These are phyloP conservation scores for Fusarium anguioides DNA, from an alignment of 2,329 filamentous ascomycete species.

Conservation along the genomic window DNA sequence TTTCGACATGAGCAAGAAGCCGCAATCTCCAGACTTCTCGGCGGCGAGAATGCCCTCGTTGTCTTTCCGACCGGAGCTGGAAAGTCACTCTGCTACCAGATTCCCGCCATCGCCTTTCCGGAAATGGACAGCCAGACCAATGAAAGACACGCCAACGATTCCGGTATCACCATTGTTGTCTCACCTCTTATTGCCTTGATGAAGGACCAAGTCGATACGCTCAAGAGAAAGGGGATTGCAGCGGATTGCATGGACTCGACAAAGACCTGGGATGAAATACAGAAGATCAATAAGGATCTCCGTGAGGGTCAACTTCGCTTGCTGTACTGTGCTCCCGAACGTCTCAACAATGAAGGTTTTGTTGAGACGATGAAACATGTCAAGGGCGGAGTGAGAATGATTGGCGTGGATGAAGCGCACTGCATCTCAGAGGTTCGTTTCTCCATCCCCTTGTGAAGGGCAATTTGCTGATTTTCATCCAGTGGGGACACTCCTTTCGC, in stretches of 20 bases:
- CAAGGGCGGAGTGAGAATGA: constrained; percentile 64
- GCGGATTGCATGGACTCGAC: constrained; percentile 68
- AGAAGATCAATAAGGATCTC: constrained; percentile 51
- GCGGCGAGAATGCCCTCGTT: constrained; percentile 55
- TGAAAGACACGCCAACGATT: constrained; percentile 44
- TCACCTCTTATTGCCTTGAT: constrained; percentile 68
- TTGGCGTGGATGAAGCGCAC: constrained; percentile 69
- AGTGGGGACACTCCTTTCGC: constrained; percentile 62
- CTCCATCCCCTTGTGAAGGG: accelerated
- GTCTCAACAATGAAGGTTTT: constrained; percentile 70
- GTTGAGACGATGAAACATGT: constrained; percentile 65
- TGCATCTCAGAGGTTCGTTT: constrained; percentile 59
- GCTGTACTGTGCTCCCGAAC: constrained; percentile 69
- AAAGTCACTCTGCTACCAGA: constrained; percentile 64
- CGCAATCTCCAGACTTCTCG: constrained; percentile 53
- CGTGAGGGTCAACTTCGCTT: constrained; percentile 61
- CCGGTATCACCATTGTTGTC: constrained; percentile 66
- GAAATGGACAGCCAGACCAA: constrained; percentile 52
- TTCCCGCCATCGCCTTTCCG: constrained; percentile 60
- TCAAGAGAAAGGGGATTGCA: constrained; percentile 60
- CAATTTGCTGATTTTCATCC: constrained; percentile 1
- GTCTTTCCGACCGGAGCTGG: constrained; percentile 62
- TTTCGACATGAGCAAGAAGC: constrained; percentile 60
- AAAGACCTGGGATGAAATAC: constrained; percentile 61
- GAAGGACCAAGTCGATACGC: constrained; percentile 70